Evolutionary conservation across 495 filamentous ascomycete genomes (phyloP), one percentile per base, ranked within the genome.

Genomic region (Hyaloscypha variabilis): DNA sequence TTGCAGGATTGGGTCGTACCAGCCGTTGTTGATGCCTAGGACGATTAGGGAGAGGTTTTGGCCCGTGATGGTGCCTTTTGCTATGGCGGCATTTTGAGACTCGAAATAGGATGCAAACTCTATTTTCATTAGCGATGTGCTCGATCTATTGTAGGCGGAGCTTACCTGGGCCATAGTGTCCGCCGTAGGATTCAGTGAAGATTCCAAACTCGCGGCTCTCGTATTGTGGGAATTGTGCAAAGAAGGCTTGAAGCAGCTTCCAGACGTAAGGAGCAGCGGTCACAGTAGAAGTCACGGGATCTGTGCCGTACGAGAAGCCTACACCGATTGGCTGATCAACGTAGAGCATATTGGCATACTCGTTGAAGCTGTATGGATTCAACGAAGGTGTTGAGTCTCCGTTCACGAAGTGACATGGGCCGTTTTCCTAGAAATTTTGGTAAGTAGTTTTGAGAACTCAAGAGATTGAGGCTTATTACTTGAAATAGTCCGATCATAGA

Each of bases 311-410:
- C 39, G 83, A 87, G 67, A 89, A 90, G 0, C 88, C 88, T 2
- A 82, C 79, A 29, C 86, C 84, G 46, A 82, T 83, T 2, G 88
- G 88, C 74, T 90, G 84, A 66, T 89, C 87, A 57, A 90, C 80
- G 69, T 85, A 90, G 19, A 88, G 75, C 79, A 87, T 85, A 65
- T 88, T 89, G 59, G 83, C 83, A 63, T 85, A 82, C 63, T 82
- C 81, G 69, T 88, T 90, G 74, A 80, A 91, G 50, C 82, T 85
- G 74, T 86, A 83, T 1, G 82, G 82, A 63, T 86, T 87, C 39
- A 82, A 67, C 1, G 78, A 77, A 2, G 84, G 85, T 17, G 75
- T 79, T 26, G 77, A 81, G 53, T 82, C 76, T 8, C 76, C 76
- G 60, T 85, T 81, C 31, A 85, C 77, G 63, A 87, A 85, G n/a